Base-by-base conservation (phyloP, 1,284 basidiomycete species). In the Apiotrichum domesticum region DNA sequence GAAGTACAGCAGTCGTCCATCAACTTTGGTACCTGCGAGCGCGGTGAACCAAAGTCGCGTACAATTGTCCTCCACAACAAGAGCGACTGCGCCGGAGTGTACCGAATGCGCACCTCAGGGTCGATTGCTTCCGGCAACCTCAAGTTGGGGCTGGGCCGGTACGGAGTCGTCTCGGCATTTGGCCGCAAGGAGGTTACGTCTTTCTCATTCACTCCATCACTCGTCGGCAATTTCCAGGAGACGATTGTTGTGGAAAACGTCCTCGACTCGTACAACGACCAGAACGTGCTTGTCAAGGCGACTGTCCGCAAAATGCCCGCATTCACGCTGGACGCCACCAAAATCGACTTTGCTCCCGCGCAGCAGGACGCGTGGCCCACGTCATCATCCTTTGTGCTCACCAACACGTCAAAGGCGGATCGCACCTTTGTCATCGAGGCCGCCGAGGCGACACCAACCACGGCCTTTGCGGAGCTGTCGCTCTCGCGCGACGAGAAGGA, bases 21-120 rank as follows among this genome's bases (percentile, higher is more conserved):
- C 76, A 80, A 81, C 65, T 80, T 81, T 65, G 80, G 80, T 1
- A 71, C 73, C n/a, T 75, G 79, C 62, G 79, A 81, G 50, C 79
- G 79, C 65, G 79, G 79, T 46, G 78, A 80, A 43, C 65, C 71
- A 35, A 79, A 78, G 62, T 73, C 77, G 43, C 76, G 79, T 57
- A 78, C 75, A 58, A 78, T 81, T 47, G 71, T 80, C 53, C 77
- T 81, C 45, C 73, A 74, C 56, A 76, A 79, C 74, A 71, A 79
- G 75, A 68, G 73, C 67, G 68, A 78, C 65, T 70, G 77, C 66
- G 65, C 78, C 59, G 79, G 78, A 65, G 66, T 80, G 11, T 81
- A 79, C 71, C 75, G 78, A 50, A 75, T 81, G 50, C 77, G 78
- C 35, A 79, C 79, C 42, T 78, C 77, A 39, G 80, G 80, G n/a